A percentile compares a stretch with the other conserved stretches of the same genome.
These are phyloP conservation scores for Trypanosoma grayi DNA, from an alignment of 208 protist genomes.

Conservation along the genomic window DNA sequence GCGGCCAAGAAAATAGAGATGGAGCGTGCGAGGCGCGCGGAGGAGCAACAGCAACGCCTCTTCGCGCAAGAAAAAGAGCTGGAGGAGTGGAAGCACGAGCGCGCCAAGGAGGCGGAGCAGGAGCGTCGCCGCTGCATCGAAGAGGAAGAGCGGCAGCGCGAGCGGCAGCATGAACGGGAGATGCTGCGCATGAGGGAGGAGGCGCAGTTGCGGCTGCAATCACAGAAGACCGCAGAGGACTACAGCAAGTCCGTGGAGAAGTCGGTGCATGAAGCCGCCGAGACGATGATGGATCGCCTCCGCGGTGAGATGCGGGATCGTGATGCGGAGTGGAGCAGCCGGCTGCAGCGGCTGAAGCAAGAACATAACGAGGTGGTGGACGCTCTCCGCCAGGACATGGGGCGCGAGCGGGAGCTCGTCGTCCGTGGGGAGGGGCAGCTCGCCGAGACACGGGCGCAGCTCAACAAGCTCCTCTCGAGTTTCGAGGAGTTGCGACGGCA, in stretches of 20 bases:
- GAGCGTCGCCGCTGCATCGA: constrained; percentile 39
- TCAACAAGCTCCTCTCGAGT: constrained; percentile 42
- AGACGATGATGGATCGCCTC: constrained; percentile 34
- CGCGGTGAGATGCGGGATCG: constrained; percentile 33
- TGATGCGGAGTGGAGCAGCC: constrained; percentile 45
- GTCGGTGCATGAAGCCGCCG: constrained; percentile 31
- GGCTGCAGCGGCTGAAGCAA: constrained; percentile 39
- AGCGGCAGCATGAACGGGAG: constrained; percentile 70
- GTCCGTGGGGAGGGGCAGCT: constrained; percentile 53
- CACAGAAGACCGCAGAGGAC: constrained; percentile 33
- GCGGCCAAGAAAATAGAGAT: constrained; percentile 52
- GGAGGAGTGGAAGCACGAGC: constrained; percentile 82
- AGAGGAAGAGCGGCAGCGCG: constrained; percentile 71
- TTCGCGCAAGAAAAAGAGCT: constrained; percentile 72
- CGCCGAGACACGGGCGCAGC: constrained; percentile 51
- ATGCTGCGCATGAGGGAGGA: constrained; percentile 68
- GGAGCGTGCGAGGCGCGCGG: constrained; percentile 52
- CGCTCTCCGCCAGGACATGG: constrained; percentile 50
- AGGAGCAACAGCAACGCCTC: constrained; percentile 66
- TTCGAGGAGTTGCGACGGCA: constrained; percentile 54
- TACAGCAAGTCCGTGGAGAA: constrained; percentile 36
- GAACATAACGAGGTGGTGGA: constrained; percentile 47
- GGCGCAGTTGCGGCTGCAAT: constrained; percentile 30
- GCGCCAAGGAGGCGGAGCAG: constrained; percentile 45
- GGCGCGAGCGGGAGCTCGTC: constrained; percentile 46